These are phyloP conservation scores for Xylariaceae sp. DNA, from an alignment of 2,329 filamentous ascomycete species.

Conservation along the genomic window DNA sequence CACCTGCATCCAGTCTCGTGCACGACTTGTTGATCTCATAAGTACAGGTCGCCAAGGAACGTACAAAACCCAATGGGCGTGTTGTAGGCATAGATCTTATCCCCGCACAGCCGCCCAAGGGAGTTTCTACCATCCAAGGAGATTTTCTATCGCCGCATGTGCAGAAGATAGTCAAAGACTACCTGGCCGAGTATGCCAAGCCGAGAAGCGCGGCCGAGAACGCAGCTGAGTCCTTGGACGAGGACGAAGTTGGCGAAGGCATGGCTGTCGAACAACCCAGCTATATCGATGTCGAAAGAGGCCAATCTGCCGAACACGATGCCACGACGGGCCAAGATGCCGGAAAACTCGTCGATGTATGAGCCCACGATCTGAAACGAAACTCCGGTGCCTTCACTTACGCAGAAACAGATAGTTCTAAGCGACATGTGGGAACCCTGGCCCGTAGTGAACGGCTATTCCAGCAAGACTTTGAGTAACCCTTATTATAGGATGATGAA, in stretches of 20 bases:
- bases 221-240: slow-evolving; percentile 2
- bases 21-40: slow-evolving; percentile 13
- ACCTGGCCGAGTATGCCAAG: slow-evolving; percentile 52
- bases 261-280: slow-evolving; percentile 43
- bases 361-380: background rate
- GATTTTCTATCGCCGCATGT: slow-evolving; percentile 76
- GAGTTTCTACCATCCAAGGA: slow-evolving; percentile 92
- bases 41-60: slow-evolving; percentile 69
- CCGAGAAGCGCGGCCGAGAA: slow-evolving; percentile 9
- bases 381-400: slow-evolving; percentile 10
- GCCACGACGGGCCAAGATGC: slow-evolving; percentile 32
- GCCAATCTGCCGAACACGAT: slow-evolving; percentile 34
- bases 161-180: slow-evolving; percentile 70
- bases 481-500: slow-evolving; percentile 99
- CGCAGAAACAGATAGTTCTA: slow-evolving; percentile 62
- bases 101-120: slow-evolving; percentile 81
- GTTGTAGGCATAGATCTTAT: slow-evolving; percentile 93
- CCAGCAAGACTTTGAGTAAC: slow-evolving; percentile 87
- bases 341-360: slow-evolving; percentile 66
- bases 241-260: slow-evolving; percentile 18
- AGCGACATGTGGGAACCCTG: slow-evolving; percentile 99
- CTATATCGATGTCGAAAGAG: slow-evolving; percentile 62
- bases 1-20: background rate
- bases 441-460: slow-evolving; percentile 72
- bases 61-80: slow-evolving; percentile 68